Evolutionary conservation across 2,329 filamentous ascomycete genomes (phyloP), one percentile per base, ranked within the genome.

Genomic region (Coniochaeta ligniaria): DNA sequence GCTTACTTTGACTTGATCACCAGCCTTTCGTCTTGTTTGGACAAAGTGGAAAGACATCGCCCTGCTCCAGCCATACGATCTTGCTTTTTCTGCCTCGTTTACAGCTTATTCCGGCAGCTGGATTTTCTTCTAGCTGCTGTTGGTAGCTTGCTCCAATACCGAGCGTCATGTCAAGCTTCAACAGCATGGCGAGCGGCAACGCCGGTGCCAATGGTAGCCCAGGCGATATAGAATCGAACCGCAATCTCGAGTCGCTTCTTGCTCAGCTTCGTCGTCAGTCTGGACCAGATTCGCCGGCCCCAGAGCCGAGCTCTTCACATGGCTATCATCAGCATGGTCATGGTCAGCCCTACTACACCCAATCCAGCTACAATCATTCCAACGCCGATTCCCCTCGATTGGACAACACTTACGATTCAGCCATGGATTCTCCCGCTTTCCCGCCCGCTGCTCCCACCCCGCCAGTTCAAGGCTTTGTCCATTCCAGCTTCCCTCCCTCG

Each of bases 371-470:
- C 26, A 65, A 64, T 24, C 63, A 63, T 60, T 61, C 63, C 31
- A 63, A 60, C 41, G 45, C 65, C 57, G 68, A 68, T 55, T 69
- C 67, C 22, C 67, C 68, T 54, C 63, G 61, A 59, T 57, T 66
- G 24, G 57, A 60, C 45, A 59, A 41, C 58, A 60, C 63, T 50
- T 65, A 63, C 50, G 64, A 66, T 52, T 57, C 62, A n/a, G 28
- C 61, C 38, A 63, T 63, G 59, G 69, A 70, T 31, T 63, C 66
- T 41, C 68, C 68, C 6, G 69, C 68, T 55, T 75, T 76, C 59
- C 68, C 74, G 12, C 73, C 74, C n/a, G 73, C 75, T 58, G 76
- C 76, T 28, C 76, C 76, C n/a, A 78, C 77, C n/a, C 77, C 77
- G n/a, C 77, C 77, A 3, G 71, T 73, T 20, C 68, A 67, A 61